phyloP scores from a whole-genome alignment of 2,329 filamentous ascomycete species.

The Fusarium tricinctum region DNA sequence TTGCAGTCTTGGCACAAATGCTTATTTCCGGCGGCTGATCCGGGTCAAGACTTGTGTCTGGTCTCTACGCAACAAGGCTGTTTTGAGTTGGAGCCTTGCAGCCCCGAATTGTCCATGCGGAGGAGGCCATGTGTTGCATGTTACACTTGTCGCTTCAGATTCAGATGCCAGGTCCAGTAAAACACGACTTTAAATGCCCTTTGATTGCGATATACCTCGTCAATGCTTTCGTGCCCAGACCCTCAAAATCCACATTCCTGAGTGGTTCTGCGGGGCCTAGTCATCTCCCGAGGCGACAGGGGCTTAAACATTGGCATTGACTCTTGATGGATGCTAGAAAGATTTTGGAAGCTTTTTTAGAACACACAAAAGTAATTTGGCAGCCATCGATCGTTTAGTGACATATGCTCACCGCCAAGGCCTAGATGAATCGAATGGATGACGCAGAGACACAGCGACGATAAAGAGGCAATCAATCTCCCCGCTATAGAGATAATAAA shows the following conservation, averaged over 20 bases:
- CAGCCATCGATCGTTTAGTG: not conserved
- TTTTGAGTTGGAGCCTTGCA: not conserved
- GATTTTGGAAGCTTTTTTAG: conserved; percentile 9
- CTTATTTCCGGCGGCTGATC: conserved; percentile 13
- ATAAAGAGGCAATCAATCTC: not conserved
- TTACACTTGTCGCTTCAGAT: conserved; percentile 20
- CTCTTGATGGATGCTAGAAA: conserved; percentile 16
- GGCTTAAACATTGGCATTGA: not conserved
- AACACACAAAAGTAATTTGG: not conserved
- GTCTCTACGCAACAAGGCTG: no score
- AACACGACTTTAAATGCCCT: conserved; percentile 4
- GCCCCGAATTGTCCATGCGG: not conserved
- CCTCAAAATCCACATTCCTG: conserved; percentile 17
- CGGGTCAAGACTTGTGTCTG: not conserved
- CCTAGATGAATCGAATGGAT: conserved; percentile 12
- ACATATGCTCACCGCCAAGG: not conserved
- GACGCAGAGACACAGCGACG: conserved; percentile 5
- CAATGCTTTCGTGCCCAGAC: conserved; percentile 20
- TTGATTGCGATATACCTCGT: conserved; percentile 37
- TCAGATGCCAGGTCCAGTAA: conserved; percentile 3
- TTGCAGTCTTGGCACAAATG: conserved; percentile 16
- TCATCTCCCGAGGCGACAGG: conserved; percentile 29
- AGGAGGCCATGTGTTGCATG: conserved; percentile 16
- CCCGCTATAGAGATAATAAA: no score
- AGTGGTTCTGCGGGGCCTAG: conserved; percentile 21